Base-by-base conservation (phyloP, 2,329 filamentous ascomycete genomes). In the Chrysosporium queenslandicum region DNA sequence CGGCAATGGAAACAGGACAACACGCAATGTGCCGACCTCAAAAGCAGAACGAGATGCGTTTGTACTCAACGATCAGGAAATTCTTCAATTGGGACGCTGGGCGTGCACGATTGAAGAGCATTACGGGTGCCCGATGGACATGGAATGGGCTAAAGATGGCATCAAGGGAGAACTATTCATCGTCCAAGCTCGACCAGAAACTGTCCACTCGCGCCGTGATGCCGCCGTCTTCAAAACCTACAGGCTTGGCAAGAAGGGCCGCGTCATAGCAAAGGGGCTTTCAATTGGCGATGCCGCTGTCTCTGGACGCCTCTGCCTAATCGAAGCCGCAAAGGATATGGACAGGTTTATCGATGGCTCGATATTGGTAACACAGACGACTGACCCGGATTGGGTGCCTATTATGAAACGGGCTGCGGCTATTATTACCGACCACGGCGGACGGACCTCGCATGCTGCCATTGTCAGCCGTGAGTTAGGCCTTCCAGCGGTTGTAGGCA, bases 401-500 rank as follows among this genome's bases (percentile, higher is more conserved):
- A 46, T 46, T 18, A 46, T 46, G 43, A 46, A 46, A 21, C 25
- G 30, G 43, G 43, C 43, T n/a, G 43, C 43, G 16, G 43, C 43
- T n/a, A 46, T 46, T 3, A 46, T 46, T 25, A 46, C 43, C 23
- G 43, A 46, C 18, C 43, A 46, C 30, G 43, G 43, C 18, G 43
- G 43, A 18, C 5, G 43, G 6, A 46, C 43, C 11, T 46, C 43
- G 27, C 43, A 46, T 46, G 43, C 43, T 11, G 43, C 43, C 4
- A 46, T 46, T 20, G 66, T 70, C 46, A 71, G 68, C 57, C 67
- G 68, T 3, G 67, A 71, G 41, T 58, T 70, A 1, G 66, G 68
- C 3, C 56, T 70, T 4, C 67, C 68, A 3, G 68, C 66, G 1
- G 59, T 71, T 4, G 68, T 71, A 0, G 68, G 68, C 16, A 67